A percentile compares a stretch with the other conserved stretches of the same genome.
Evolutionary conservation across 2,329 filamentous ascomycete genomes (phyloP).

Genomic region (Aspergillus sp.): DNA sequence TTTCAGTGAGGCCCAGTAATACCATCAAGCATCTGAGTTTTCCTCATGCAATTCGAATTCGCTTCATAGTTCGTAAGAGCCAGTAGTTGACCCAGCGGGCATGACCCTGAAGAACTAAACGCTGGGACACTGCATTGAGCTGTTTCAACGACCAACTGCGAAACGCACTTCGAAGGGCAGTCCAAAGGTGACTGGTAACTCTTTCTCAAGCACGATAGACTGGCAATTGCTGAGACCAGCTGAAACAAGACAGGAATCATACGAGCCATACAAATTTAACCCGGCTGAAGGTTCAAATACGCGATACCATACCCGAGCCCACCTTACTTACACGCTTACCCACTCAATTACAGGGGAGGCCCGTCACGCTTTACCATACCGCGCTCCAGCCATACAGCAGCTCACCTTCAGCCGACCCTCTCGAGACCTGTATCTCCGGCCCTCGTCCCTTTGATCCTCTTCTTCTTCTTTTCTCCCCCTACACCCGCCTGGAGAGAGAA

Average conservation of each 20-base stretch:
- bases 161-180: conserved; percentile 10
- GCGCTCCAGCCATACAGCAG: conserved; percentile 5
- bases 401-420: conserved; percentile 17
- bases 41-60: background rate
- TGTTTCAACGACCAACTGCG: conserved; percentile 18
- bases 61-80: background rate
- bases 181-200: conserved; percentile 1
- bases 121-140: conserved; percentile 1
- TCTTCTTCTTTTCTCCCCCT: conserved; percentile 35
- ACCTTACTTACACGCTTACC: conserved; percentile 1
- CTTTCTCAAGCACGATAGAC: conserved; percentile 1
- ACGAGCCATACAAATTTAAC: background rate
- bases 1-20: conserved; percentile 18
- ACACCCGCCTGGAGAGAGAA: conserved; percentile 46
- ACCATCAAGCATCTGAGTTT: conserved; percentile 5
- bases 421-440: conserved; percentile 27
- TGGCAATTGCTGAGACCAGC: conserved; percentile 8
- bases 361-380: conserved; percentile 23
- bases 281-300: background rate
- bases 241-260: conserved; percentile 19
- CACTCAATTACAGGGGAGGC: conserved; percentile 11
- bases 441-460: conserved; percentile 28
- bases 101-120: conserved; percentile 4
- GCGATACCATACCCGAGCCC: background rate
- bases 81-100: conserved; percentile 8